Conservation (phyloP, 768 basidiomycete genomes). For the Rhodotorula sphaerocarpa region DNA sequence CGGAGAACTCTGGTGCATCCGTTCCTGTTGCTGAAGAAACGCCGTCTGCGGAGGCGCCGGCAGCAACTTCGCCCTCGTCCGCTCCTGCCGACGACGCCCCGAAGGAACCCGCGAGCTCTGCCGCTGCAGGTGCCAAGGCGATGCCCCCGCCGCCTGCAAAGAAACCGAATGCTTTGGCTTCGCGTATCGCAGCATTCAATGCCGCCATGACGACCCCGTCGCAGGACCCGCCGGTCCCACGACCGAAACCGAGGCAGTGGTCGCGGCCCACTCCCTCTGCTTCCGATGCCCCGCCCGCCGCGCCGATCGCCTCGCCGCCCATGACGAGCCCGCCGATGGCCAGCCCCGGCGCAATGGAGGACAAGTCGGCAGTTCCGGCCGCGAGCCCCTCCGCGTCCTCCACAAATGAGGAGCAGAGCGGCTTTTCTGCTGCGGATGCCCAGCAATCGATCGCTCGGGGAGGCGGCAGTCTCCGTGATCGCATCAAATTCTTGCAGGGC, state of each 20-base stretch:
- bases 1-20: not conserved
- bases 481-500: slow-evolving; percentile 89
- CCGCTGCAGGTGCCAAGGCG: not conserved
- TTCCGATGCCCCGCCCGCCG: not conserved
- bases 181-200: slow-evolving; percentile 26
- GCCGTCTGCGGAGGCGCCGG: not conserved
- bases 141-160: slow-evolving; percentile 14
- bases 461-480: slow-evolving; percentile 68
- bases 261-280: slow-evolving; percentile 3
- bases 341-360: too few species aligned
- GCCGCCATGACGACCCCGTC: not conserved
- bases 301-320: not conserved
- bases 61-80: not conserved
- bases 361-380: too few species aligned
- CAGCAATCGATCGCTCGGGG: slow-evolving; percentile 69
- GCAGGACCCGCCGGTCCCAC: not conserved
- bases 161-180: slow-evolving; percentile 22
- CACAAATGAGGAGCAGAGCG: slow-evolving; percentile 12
- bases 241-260: slow-evolving; percentile 12
- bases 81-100: too few species aligned
- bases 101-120: too few species aligned
- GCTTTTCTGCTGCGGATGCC: slow-evolving; percentile 63
- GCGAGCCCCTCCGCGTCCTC: not conserved
- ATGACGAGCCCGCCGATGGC: too few species aligned
- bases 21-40: not conserved